phyloP scores from a whole-genome alignment of 108 stramenopile species.

The Skeletonema tropicum region DNA sequence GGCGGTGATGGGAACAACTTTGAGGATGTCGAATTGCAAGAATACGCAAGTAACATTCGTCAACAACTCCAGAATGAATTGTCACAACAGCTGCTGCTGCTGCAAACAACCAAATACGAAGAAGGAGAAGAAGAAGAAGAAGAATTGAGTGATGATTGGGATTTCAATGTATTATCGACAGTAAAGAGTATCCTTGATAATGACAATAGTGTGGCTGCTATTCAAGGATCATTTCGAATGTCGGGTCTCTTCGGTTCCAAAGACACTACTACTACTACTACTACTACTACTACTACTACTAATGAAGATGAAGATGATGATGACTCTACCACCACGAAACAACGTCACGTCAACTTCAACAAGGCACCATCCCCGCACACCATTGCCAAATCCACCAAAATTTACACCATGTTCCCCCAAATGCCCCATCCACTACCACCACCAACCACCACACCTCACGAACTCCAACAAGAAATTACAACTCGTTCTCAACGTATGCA shows the following conservation, averaged over 20 bases:
- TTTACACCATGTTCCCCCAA: slow-evolving; percentile 52
- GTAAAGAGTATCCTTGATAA: slow-evolving; percentile 29
- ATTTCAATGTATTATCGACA: not conserved
- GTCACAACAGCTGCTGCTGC: not conserved
- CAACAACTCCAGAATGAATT: slow-evolving; percentile 4
- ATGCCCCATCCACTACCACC: slow-evolving; percentile 47
- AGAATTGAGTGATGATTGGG: slow-evolving; percentile 8
- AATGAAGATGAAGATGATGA: not conserved
- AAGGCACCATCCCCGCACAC: slow-evolving; percentile 10
- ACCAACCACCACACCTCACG: slow-evolving; percentile 24
- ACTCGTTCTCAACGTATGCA: slow-evolving; percentile 33
- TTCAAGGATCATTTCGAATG: slow-evolving; percentile 49
- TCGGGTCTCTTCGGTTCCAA: slow-evolving; percentile 36
- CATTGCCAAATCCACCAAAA: slow-evolving; percentile 18
- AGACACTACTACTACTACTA: too few species aligned
- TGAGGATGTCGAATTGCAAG: not conserved
- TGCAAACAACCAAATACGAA: not conserved
- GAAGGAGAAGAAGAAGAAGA: slow-evolving; percentile 1
- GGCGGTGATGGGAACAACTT: not conserved
- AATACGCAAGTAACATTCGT: not conserved
- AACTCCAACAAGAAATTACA: slow-evolving; percentile 24
- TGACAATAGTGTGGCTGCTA: slow-evolving; percentile 39
- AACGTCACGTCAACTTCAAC: slow-evolving; percentile 15
- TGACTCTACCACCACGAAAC: not conserved
- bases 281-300: too few species aligned